phyloP scores from a whole-genome alignment of 768 basidiomycete species.

The Hygrophorus pudorinus region DNA sequence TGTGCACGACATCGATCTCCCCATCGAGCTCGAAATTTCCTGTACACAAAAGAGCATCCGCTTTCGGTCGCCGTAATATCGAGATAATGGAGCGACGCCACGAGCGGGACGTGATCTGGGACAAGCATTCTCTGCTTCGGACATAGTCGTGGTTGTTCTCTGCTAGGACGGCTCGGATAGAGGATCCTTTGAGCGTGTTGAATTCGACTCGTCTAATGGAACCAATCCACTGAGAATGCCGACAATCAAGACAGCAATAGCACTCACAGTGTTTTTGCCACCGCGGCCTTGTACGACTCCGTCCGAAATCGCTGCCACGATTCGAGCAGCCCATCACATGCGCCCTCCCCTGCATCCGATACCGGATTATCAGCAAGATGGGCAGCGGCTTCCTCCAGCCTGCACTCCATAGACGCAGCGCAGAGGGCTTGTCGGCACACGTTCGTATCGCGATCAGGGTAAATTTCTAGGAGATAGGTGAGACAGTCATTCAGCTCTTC shows the following conservation, averaged over 20 bases:
- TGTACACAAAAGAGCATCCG: background rate
- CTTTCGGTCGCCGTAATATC: background rate
- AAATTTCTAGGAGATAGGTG: background rate
- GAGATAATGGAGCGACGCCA: constrained; percentile 1
- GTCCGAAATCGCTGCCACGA: constrained; percentile 2
- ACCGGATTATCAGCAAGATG: background rate
- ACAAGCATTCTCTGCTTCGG: background rate
- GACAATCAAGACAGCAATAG: background rate
- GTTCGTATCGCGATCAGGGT: background rate
- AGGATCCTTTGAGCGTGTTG: background rate
- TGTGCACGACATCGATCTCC: background rate
- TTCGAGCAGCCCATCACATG: background rate
- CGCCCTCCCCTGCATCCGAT: background rate
- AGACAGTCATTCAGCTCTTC: background rate
- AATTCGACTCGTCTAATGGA: background rate
- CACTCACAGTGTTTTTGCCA: constrained; percentile 1
- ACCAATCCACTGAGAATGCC: background rate
- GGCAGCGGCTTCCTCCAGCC: background rate
- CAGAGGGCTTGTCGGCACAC: background rate
- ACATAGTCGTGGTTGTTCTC: constrained; percentile 4
- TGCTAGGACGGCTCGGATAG: background rate
- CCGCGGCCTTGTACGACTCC: background rate
- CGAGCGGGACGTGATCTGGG: background rate
- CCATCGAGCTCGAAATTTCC: constrained; percentile 1
- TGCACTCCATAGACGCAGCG: background rate